Evolutionary conservation across 495 filamentous ascomycete genomes (phyloP), one percentile per base, ranked within the genome.

Genomic region (Cercophora scortea): DNA sequence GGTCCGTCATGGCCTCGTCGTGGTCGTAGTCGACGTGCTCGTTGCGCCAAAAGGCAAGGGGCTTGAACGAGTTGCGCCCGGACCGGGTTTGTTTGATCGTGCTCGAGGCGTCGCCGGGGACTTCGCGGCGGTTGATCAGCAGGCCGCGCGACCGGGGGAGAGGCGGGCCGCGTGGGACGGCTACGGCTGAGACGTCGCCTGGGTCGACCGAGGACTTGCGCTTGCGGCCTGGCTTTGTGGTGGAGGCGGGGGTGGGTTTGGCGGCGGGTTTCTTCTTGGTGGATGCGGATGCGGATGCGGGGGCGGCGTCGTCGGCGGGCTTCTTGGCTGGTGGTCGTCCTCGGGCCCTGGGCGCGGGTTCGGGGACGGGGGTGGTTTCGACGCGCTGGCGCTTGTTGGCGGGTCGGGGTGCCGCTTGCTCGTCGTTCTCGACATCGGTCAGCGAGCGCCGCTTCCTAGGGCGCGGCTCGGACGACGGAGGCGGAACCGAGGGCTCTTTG

Each of bases 41-140:
- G 50, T 89, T 88, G 49, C 81, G 82, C 93, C 93, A 97, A 63
- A 75, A 92, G 38, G 84, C 81, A n/a, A 96, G 66, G 7, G 93
- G 93, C 54, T 85, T 81, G 50, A 90, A 78, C 12, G 74, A 78
- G 17, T 63, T 72, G 15, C 77, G 71, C 10, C 78, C 78, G 6
- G 76, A 80, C 15, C 78, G 73, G 18, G 81, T 81, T 18, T 66
- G 75, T 39, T 56, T 61, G 62, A 71, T 61, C 47, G 67, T 72
- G 32, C 41, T 16, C 10, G 65, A 61, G 41, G 81, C 70, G 81
- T 86, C 63, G 54, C 59, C 58, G 6, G 62, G 56, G 0, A 76
- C 81, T 59, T 89, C 84, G 47, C 82, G 80, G 44, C 88, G 87
- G 48, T 86, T 71, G 49, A 89, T 84, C 50, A 87, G 79, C 4